A percentile compares a stretch with the other conserved stretches of the same genome.
These are phyloP conservation scores for Chaetomium strumarium DNA, from an alignment of 2,329 filamentous ascomycete genomes.

Conservation along the genomic window DNA sequence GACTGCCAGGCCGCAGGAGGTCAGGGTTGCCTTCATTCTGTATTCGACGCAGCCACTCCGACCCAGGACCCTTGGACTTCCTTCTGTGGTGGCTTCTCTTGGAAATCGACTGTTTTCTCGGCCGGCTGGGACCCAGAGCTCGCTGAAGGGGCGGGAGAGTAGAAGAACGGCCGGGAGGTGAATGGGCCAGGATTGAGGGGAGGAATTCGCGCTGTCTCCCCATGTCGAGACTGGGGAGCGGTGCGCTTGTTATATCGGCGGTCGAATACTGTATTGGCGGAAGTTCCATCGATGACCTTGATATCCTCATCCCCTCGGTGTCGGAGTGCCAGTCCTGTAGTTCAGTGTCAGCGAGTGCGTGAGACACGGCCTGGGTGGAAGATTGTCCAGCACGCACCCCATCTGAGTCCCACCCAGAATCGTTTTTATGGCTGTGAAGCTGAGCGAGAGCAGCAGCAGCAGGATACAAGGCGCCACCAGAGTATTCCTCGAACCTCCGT, in stretches of 20 bases:
- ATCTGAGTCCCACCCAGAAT: slow-evolving; percentile 73
- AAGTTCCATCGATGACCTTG: slow-evolving; percentile 64
- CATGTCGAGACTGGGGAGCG: slow-evolving; percentile 57
- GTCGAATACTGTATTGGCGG: slow-evolving; percentile 58
- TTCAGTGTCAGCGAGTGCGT: slow-evolving; percentile 11
- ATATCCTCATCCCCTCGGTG: slow-evolving; percentile 57
- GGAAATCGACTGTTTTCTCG: slow-evolving; percentile 80
- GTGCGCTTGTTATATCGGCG: slow-evolving; percentile 65
- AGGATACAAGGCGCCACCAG: slow-evolving; percentile 56
- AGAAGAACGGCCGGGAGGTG: slow-evolving; percentile 79
- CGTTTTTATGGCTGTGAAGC: slow-evolving; percentile 68
- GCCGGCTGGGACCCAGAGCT: slow-evolving; percentile 62
- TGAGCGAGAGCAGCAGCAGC: slow-evolving; percentile 84
- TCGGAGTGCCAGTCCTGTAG: slow-evolving; percentile 66
- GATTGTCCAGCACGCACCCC: slow-evolving; percentile 52
- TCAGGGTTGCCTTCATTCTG: slow-evolving; percentile 47
- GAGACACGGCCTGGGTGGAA: not conserved
- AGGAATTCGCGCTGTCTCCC: slow-evolving; percentile 66
- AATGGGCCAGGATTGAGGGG: slow-evolving; percentile 74
- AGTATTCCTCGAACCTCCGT: slow-evolving; percentile 63
- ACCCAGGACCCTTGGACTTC: slow-evolving; percentile 64
- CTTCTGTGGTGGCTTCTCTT: slow-evolving; percentile 79
- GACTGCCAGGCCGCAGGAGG: slow-evolving; percentile 59
- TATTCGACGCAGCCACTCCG: slow-evolving; percentile 56
- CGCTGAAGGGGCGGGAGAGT: slow-evolving; percentile 80